These are phyloP conservation scores for Vickermania spadyakhi DNA, from an alignment of 208 protist genomes.

Conservation along the genomic window DNA sequence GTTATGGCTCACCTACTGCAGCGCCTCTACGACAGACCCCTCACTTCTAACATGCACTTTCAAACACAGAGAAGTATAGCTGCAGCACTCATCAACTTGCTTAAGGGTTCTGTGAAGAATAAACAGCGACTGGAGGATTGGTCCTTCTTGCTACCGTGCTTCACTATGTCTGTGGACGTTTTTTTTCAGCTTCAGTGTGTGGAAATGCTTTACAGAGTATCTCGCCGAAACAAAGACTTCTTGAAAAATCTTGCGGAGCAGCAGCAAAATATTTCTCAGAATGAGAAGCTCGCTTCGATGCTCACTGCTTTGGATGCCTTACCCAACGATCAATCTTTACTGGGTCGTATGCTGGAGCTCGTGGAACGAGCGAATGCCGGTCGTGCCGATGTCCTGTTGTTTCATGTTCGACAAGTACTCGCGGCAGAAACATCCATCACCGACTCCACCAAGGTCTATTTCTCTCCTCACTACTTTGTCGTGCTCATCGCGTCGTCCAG, in stretches of 20 bases:
- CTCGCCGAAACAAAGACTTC: conserved; percentile 54
- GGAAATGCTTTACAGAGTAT: conserved; percentile 84
- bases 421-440: conserved; percentile 60
- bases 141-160: conserved; percentile 65
- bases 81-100: conserved; percentile 85
- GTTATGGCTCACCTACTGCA: conserved; percentile 50
- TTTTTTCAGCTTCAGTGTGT: conserved; percentile 89
- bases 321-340: conserved; percentile 60
- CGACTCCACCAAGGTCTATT: conserved; percentile 56
- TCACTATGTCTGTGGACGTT: conserved; percentile 62
- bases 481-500: conserved; percentile 65
- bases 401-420: conserved; percentile 44
- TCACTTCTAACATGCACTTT: conserved; percentile 43
- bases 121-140: conserved; percentile 68
- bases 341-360: conserved; percentile 60
- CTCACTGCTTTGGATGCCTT: conserved; percentile 35
- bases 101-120: conserved; percentile 85
- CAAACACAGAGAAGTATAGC: conserved; percentile 57
- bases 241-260: conserved; percentile 20
- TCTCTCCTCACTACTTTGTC: conserved; percentile 75
- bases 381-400: conserved; percentile 50
- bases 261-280: background rate
- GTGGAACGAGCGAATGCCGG: conserved; percentile 58
- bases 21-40: conserved; percentile 37
- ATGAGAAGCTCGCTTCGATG: conserved; percentile 16